Evolutionary conservation across 306 rosid species (phyloP).

Genomic region (Vicia faba): DNA sequence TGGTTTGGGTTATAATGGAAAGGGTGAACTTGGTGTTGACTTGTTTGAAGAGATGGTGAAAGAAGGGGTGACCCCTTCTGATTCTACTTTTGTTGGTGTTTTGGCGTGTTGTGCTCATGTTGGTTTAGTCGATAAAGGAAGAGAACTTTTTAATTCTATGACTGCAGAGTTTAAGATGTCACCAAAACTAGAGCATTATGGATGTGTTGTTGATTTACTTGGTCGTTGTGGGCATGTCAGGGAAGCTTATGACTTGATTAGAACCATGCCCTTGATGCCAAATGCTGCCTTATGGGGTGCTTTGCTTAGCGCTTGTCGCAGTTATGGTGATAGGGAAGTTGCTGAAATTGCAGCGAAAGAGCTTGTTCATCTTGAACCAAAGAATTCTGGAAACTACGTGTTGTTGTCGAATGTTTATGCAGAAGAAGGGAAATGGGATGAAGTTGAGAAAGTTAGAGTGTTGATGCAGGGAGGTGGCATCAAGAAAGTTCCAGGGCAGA

Average conservation of each 20-base stretch:
- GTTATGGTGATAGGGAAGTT: slow-evolving; percentile 58
- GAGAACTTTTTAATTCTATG: slow-evolving; percentile 68
- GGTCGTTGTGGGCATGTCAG: slow-evolving; percentile 63
- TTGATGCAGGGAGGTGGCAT: slow-evolving; percentile 58
- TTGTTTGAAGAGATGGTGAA: slow-evolving; percentile 70
- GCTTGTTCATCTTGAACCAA: slow-evolving; percentile 67
- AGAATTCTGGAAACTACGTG: slow-evolving; percentile 85
- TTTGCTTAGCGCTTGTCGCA: slow-evolving; percentile 78
- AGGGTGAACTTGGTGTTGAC: slow-evolving; percentile 64
- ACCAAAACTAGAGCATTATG: slow-evolving; percentile 78
- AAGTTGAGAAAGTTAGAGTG: slow-evolving; percentile 70
- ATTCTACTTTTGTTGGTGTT: slow-evolving; percentile 65
- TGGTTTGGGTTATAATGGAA: slow-evolving; percentile 78
- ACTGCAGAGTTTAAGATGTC: slow-evolving; percentile 37
- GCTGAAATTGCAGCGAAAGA: slow-evolving; percentile 65
- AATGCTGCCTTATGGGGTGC: slow-evolving; percentile 86
- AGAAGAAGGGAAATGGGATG: slow-evolving; percentile 78
- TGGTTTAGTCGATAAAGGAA: slow-evolving; percentile 69
- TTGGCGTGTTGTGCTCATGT: slow-evolving; percentile 78
- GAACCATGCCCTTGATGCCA: slow-evolving; percentile 67
- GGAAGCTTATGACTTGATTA: slow-evolving; percentile 69
- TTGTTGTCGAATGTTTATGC: slow-evolving; percentile 78
- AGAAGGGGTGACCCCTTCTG: slow-evolving; percentile 52
- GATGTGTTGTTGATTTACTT: slow-evolving; percentile 80
- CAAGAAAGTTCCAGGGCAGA: slow-evolving; percentile 73